These are phyloP conservation scores for Hanseniaspora guilliermondii DNA, from an alignment of 805 yeast species.

Conservation along the genomic window DNA sequence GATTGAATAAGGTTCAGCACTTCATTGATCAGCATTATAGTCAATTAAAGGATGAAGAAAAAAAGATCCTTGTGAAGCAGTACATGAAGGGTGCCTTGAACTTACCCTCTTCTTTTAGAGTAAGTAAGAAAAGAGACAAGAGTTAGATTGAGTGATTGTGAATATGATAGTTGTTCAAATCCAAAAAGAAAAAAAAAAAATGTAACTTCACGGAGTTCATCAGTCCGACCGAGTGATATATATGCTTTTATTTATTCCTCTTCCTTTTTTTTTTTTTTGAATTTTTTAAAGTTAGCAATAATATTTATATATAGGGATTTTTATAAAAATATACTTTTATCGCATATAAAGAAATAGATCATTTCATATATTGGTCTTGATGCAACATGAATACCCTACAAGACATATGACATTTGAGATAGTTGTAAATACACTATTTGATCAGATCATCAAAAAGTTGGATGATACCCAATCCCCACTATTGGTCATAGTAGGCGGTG, in stretches of 20 bases:
- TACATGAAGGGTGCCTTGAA: constrained; percentile 12
- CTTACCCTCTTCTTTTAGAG: background rate
- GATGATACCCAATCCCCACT: background rate
- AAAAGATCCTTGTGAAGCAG: constrained; percentile 16
- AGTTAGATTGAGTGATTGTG: too few relatives aligned
- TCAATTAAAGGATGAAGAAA: constrained; percentile 14
- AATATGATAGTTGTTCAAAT: too few relatives aligned
- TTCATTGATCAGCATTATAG: constrained; percentile 11
- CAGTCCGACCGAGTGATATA: too few relatives aligned
- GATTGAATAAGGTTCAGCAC: constrained; percentile 22
- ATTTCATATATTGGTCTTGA: too few relatives aligned
- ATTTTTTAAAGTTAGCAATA: too few relatives aligned
- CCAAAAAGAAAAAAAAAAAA: too few relatives aligned
- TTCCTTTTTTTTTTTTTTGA: too few relatives aligned
- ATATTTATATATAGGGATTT: background rate
- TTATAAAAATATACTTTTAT: too few relatives aligned
- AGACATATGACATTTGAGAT: background rate
- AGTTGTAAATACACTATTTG: background rate
- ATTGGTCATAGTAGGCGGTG: constrained; percentile 52
- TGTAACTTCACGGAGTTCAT: too few relatives aligned
- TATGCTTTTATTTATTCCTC: too few relatives aligned
- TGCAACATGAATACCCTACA: too few relatives aligned
- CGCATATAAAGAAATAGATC: too few relatives aligned
- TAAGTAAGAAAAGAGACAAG: background rate
- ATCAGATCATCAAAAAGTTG: background rate